Conservation (phyloP, 2,329 filamentous ascomycete species). For the Emydomyces testavorans region DNA sequence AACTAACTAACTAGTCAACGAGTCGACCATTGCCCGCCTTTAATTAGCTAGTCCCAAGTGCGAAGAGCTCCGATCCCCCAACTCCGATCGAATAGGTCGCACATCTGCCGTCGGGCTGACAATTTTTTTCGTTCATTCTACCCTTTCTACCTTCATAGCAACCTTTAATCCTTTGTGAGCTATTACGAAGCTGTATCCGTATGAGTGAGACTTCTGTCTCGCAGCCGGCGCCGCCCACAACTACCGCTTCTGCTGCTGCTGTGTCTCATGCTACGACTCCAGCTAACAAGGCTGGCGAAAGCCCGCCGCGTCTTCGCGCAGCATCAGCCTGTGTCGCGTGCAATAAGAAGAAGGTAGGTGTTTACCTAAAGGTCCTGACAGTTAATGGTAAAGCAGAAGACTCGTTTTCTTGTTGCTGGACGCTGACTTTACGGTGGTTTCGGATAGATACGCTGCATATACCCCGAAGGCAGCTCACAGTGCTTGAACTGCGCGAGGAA, state of each 20-base stretch:
- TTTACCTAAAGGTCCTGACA: not conserved
- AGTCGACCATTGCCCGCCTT: too few species aligned
- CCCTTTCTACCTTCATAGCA: not conserved
- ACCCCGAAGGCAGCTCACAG: constrained; percentile 17
- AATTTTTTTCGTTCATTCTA: not conserved
- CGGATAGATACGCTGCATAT: constrained; percentile 23
- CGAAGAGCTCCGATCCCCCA: too few species aligned
- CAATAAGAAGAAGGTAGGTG: constrained; percentile 23
- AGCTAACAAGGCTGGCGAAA: constrained; percentile 13
- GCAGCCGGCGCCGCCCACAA: constrained; percentile 8
- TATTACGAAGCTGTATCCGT: constrained; percentile 3
- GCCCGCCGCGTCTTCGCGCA: constrained; percentile 22
- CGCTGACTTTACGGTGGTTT: not conserved
- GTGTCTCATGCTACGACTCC: constrained; percentile 1
- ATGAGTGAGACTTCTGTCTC: constrained; percentile 14
- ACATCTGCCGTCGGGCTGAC: not conserved
- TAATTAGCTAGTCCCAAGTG: too few species aligned
- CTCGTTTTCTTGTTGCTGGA: not conserved
- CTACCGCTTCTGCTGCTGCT: constrained; percentile 6
- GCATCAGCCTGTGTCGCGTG: constrained; percentile 24
- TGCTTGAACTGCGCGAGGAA: constrained; percentile 23
- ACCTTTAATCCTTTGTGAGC: not conserved
- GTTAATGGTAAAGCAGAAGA: not conserved
- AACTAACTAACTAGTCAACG: too few species aligned
- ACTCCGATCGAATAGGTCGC: too few species aligned